A percentile compares a stretch with the other conserved stretches of the same genome.
Evolutionary conservation across 192 early-diverging fungal genomes (phyloP).

Genomic region (Linnemannia zychae): DNA sequence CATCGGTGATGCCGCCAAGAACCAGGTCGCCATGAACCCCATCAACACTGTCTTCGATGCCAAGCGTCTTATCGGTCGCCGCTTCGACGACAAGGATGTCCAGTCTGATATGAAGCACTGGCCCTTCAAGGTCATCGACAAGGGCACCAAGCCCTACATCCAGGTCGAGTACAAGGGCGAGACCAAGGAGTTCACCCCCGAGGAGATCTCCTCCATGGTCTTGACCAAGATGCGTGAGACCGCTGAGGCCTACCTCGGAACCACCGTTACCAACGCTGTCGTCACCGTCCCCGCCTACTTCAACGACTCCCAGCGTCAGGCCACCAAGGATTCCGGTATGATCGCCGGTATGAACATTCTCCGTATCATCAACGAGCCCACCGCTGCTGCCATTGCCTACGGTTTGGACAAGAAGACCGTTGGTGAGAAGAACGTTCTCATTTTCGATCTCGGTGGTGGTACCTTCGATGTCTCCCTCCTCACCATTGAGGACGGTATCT

Average conservation of each 20-base stretch:
- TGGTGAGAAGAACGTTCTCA: constrained; percentile 94
- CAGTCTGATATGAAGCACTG: constrained; percentile 99
- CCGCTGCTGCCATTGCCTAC: constrained; percentile 99
- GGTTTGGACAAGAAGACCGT: constrained; percentile 96
- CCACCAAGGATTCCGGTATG: constrained; percentile 99
- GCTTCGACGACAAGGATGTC: constrained; percentile 92
- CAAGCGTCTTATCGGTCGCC: constrained; percentile 98
- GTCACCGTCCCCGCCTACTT: constrained; percentile 99
- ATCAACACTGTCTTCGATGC: constrained; percentile 99
- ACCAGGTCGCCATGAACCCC: constrained; percentile 99
- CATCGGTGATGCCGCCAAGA: constrained; percentile 99
- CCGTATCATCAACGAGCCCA: constrained; percentile 99
- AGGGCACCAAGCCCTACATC: constrained; percentile 91
- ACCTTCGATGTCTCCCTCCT: constrained; percentile 98
- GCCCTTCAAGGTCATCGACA: constrained; percentile 95
- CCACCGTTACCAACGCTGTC: constrained; percentile 89
- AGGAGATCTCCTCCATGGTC: constrained; percentile 98
- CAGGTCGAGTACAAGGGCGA: constrained; percentile 97
- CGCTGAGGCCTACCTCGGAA: constrained; percentile 92
- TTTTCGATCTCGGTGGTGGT: constrained; percentile 98
- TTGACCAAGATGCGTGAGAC: constrained; percentile 99
- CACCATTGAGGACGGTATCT: constrained; percentile 97
- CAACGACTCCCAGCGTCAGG: constrained; percentile 99
- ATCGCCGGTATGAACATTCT: constrained; percentile 98
- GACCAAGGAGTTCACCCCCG: constrained; percentile 95